Evolutionary conservation across 352 stramenopile genomes (phyloP).

Genomic region (Phytophthora crassamura): DNA sequence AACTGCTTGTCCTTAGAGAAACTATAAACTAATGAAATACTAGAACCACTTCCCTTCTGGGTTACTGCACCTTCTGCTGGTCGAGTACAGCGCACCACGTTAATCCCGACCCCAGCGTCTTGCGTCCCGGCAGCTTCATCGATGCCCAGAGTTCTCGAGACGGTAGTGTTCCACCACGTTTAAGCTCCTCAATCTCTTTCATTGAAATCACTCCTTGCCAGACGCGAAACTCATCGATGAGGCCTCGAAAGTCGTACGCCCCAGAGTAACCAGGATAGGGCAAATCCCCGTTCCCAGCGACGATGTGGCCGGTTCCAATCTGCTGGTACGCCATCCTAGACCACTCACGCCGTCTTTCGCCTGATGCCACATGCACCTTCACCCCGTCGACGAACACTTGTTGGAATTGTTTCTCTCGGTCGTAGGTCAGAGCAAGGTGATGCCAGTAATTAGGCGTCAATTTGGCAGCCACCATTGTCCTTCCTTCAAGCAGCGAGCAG

Average conservation of each 20-base stretch:
- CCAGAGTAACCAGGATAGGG: constrained; percentile 12
- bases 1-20: no score
- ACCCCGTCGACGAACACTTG: constrained; percentile 36
- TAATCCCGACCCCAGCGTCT: constrained; percentile 5
- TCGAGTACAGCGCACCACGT: constrained; percentile 16
- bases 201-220: constrained; percentile 32
- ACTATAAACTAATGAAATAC: neutral
- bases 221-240: constrained; percentile 43
- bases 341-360: constrained; percentile 16
- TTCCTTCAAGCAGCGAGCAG: constrained; percentile 35
- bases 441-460: constrained; percentile 39
- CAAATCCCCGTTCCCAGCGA: constrained; percentile 6
- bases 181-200: constrained; percentile 12
- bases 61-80: no score
- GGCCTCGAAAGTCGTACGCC: constrained; percentile 43
- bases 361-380: neutral
- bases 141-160: constrained; percentile 17
- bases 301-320: constrained; percentile 37
- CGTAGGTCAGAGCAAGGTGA: constrained; percentile 40
- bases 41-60: no score
- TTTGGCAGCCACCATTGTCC: constrained; percentile 21
- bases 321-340: constrained; percentile 27
- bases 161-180: neutral
- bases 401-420: constrained; percentile 15
- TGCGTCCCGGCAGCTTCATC: constrained; percentile 19